Evolutionary conservation across 371 early-diverging fungal species (phyloP), one percentile per base, ranked within the genome.

Genomic region (Sporodiniella umbellata): DNA sequence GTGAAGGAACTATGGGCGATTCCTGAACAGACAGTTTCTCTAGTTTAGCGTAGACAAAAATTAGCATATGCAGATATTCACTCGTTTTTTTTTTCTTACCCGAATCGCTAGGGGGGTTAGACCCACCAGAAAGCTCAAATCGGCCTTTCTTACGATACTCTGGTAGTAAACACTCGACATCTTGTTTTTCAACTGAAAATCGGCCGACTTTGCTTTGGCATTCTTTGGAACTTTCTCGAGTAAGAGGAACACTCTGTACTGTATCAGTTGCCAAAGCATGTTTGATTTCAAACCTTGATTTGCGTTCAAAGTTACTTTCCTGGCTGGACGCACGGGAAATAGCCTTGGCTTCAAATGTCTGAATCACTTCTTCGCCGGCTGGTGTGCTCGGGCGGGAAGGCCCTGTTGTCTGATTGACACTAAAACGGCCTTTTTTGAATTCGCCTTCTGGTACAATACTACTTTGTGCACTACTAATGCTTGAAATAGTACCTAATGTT

Each of bases 121-220:
- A 44, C 17, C 66, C 62, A 14, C 66, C 66, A 0, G 66, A 56
- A 24, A 66, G 39, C 30, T 66, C 66, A 47, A 66, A 66, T 0
- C 66, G 48, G 7, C 64, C 63, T 22, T 64, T 68, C 23, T 60
- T 64, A 18, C 68, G 53, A 21, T 58, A 68, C 42, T 63, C 63
- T 0, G 59, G 55, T 7, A 54, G 45, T 2, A 51, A 18, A n/a
- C 14, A 6, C 15, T 39, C 46, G 8, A 17, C 18, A 10, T 53
- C 58, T 7, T 51, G 58, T 8, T 60, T 57, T 30, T 61, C 66
- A 24, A 66, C 58, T 10, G 66, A 62, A 25, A 66, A 66, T n/a
- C 66, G 62, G 38, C 66, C 62, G 11, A 66, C 44, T 26, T 62
- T 62, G 45, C 45, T 37, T n/a, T 30, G 22, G 12, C 54, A 55